Base-by-base conservation (phyloP, 73 alveolate species). In the Diophrys sp. region DNA sequence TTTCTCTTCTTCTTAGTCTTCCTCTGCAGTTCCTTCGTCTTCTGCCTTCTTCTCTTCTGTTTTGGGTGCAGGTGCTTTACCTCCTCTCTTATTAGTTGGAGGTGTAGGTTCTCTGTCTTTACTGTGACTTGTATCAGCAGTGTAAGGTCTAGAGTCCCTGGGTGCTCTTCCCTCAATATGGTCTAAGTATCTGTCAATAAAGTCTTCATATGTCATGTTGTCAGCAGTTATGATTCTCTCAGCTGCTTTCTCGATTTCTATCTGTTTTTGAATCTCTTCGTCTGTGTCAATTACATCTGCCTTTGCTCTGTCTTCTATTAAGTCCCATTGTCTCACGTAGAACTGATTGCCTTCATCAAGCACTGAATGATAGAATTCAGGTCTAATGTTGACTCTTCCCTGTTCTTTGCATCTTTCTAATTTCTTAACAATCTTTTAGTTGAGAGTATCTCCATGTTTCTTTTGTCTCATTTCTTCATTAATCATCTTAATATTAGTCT, bases 381-480 rank as follows among this genome's bases (percentile, higher is more conserved):
- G 87, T n/a, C 67, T 30, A 23, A 80, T 25, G 27, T 80, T 33
- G 29, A 87, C 88, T 1, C 73, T 56, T 34, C 66, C 87, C 24
- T 78, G 8, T 26, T 73, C 56, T 73, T 79, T 80, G 84, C 71
- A 29, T 26, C 67, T 54, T 23, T 30, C 28, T n/a, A 81, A 53
- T 31, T 34, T 75, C 81, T 87, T 30, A 26, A 33, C 56, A 53
- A 80, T 76, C 71, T 87, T 83, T 70, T 83, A 78, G 26, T 74
- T 78, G 1, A 73, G 67, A 25, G 80, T 74, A 74, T 70, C 54
- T 31, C 94, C 88, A 24, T 87, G 84, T 67, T 67, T 81, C 67
- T 74, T 77, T 85, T 34, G 34, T 55, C 90, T 81, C 87, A 87
- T 83, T 31, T 80, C 76, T 78, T 87, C 90, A 29, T 87, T 80